Evolutionary conservation across 2,329 filamentous ascomycete species (phyloP), one percentile per base, ranked within the genome.

Genomic region (Colletotrichum cereale): DNA sequence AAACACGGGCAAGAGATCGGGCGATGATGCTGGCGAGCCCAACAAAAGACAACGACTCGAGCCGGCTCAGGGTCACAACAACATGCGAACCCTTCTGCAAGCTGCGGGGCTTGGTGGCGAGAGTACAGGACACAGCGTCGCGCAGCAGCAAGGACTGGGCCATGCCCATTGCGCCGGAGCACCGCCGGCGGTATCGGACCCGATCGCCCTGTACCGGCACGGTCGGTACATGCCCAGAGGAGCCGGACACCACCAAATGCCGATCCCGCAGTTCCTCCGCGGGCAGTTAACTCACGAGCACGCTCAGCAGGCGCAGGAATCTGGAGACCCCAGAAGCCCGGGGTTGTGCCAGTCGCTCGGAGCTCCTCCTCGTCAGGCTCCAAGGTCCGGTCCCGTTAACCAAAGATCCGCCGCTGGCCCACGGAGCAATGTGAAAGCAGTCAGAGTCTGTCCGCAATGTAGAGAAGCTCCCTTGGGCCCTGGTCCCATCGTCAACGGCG

Each of bases 381-480:
- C 24, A 3, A 48, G 31, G 3, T 16, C 31, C n/a, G 18, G 5
- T 11, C n/a, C 21, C n/a, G 2, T 24, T 38, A 6, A 2, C 29
- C 42, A 14, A 11, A 26, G 5, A 11, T 6, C 31, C 31, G 5
- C 52, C 31, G 7, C 21, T 21, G 24, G 16, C 10, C 52, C 29
- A 36, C 52, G 36, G 31, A 26, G 26, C 21, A 3, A 14, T 10
- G 26, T 18, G 42, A 24, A 36, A 12, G 34, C 21, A 21, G 42
- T 29, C 16, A 61, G 56, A 26, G 29, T 21, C n/a, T 68, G 66
- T 0, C 66, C 66, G 5, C 66, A 68, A 36, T 68, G 66, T 29
- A 31, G 6, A 8, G 26, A 1, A 2, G 34, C 44, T 0, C 42
- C 44, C 16, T 4, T 68, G 24, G 60, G 50, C 8, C 40, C 52